These are phyloP conservation scores for Lachnellula suecica DNA, from an alignment of 2,329 filamentous ascomycete species.

Conservation along the genomic window DNA sequence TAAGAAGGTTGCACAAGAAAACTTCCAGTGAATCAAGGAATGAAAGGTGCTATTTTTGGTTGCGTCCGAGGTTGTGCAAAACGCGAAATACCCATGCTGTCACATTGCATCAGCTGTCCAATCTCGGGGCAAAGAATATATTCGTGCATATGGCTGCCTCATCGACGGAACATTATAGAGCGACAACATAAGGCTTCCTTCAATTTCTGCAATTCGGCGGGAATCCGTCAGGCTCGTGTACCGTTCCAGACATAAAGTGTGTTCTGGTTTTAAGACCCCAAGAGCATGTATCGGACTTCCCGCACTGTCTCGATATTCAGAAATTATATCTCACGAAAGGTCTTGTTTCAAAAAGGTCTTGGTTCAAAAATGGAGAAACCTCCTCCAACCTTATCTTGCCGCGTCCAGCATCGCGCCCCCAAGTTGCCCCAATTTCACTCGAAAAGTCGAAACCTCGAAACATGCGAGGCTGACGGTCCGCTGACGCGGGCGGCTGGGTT, in stretches of 20 bases:
- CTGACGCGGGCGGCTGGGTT: neutral
- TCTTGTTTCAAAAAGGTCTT: neutral
- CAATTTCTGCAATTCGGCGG: constrained; percentile 3
- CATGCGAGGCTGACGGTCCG: neutral
- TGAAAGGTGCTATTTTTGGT: constrained; percentile 13
- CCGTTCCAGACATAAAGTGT: neutral
- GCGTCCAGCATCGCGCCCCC: neutral
- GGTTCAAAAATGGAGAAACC: neutral
- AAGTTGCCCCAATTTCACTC: too few relatives aligned
- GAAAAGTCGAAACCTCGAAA: too few relatives aligned
- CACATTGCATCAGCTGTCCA: constrained; percentile 3
- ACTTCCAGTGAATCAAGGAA: neutral
- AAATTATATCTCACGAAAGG: neutral
- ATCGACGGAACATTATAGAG: neutral
- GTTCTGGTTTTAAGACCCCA: too few relatives aligned
- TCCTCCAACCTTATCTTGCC: too few relatives aligned
- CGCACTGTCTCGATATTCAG: too few relatives aligned
- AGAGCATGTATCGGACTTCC: too few relatives aligned
- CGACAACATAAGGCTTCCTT: neutral
- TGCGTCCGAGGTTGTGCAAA: constrained; percentile 1
- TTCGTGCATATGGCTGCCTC: constrained; percentile 10
- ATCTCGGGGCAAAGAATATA: constrained; percentile 6
- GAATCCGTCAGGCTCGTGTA: neutral
- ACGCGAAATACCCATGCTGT: constrained; percentile 4
- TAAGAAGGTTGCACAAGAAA: neutral